A percentile compares a stretch with the other conserved stretches of the same genome.
These are phyloP conservation scores for Pythium folliculosum DNA, from an alignment of 352 stramenopile species.

Conservation along the genomic window DNA sequence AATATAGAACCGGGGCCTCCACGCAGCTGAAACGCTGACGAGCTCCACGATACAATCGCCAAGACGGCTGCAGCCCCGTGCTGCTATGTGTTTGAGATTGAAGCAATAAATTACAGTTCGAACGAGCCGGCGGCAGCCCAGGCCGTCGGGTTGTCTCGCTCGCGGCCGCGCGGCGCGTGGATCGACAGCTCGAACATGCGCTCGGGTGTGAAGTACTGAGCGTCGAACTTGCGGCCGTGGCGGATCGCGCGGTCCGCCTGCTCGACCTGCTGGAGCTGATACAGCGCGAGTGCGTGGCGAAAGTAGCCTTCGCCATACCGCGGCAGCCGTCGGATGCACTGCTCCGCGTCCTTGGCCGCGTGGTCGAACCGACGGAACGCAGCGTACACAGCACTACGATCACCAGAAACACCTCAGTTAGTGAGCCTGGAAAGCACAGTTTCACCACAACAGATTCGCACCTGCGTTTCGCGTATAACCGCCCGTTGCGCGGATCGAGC, in stretches of 20 bases:
- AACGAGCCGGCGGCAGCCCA: conserved; percentile 15
- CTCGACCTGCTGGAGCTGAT: conserved; percentile 3
- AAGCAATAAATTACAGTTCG: conserved; percentile 21
- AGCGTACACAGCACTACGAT: conserved; percentile 24
- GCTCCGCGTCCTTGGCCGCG: conserved; percentile 22
- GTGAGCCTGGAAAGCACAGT: neutral
- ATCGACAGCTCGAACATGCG: conserved; percentile 21
- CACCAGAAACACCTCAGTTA: neutral
- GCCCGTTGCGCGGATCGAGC: conserved; percentile 25
- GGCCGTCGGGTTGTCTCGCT: neutral
- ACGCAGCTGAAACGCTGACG: too few species aligned
- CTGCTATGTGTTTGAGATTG: neutral
- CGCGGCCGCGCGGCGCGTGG: conserved; percentile 15
- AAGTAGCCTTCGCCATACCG: conserved; percentile 33
- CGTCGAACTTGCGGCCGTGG: conserved; percentile 20
- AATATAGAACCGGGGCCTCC: too few species aligned
- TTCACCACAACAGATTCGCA: conserved; percentile 7
- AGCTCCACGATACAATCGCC: too few species aligned
- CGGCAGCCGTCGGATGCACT: conserved; percentile 27
- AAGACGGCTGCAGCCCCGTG: neutral
- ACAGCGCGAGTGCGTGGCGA: conserved; percentile 30
- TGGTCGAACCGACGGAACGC: conserved; percentile 25
- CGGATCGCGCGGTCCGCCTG: conserved; percentile 21
- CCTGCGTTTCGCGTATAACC: conserved; percentile 28
- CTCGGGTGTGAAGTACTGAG: conserved; percentile 21